Conservation (phyloP, 164 flowering plant species). For the Kingdonia uniflora region DNA sequence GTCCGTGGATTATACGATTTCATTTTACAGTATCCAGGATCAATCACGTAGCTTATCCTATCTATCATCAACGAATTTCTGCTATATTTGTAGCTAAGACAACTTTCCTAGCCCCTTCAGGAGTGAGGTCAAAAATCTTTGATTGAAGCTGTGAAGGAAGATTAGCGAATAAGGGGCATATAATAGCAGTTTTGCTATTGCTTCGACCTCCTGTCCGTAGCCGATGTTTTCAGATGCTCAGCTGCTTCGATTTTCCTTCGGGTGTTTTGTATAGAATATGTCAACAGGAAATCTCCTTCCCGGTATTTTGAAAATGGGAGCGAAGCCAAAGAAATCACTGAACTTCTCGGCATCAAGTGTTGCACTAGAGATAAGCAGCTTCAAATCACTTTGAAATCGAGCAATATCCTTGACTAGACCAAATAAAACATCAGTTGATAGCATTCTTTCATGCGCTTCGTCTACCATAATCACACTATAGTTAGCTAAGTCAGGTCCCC, state of each 20-base stretch:
- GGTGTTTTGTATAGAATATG: constrained; percentile 75
- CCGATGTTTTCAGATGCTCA: constrained; percentile 71
- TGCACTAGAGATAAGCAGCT: constrained; percentile 79
- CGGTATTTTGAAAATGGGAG: constrained; percentile 58
- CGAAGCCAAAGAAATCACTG: constrained; percentile 68
- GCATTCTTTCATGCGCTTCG: constrained; percentile 92
- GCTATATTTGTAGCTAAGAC: constrained; percentile 91
- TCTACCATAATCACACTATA: constrained; percentile 45
- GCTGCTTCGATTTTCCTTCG: constrained; percentile 84
- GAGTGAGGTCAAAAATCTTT: constrained; percentile 73
- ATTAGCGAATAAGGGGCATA: no score
- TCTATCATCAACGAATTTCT: constrained; percentile 82
- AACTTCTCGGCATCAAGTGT: constrained; percentile 83
- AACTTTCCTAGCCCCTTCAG: constrained; percentile 80
- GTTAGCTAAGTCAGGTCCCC: constrained; percentile 21
- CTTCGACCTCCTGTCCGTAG: constrained; percentile 69
- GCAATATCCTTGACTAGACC: constrained; percentile 62
- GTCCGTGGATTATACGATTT: constrained; percentile 73
- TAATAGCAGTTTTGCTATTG: constrained; percentile 77
- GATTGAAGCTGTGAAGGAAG: constrained; percentile 87
- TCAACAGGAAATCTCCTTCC: constrained; percentile 92
- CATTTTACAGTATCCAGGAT: constrained; percentile 83
- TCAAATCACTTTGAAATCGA: neutral
- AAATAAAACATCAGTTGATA: constrained; percentile 83
- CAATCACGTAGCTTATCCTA: constrained; percentile 78